A percentile compares a stretch with the other conserved stretches of the same genome.
phyloP scores from a whole-genome alignment of 306 rosid genomes.

The Benincasa hispida region DNA sequence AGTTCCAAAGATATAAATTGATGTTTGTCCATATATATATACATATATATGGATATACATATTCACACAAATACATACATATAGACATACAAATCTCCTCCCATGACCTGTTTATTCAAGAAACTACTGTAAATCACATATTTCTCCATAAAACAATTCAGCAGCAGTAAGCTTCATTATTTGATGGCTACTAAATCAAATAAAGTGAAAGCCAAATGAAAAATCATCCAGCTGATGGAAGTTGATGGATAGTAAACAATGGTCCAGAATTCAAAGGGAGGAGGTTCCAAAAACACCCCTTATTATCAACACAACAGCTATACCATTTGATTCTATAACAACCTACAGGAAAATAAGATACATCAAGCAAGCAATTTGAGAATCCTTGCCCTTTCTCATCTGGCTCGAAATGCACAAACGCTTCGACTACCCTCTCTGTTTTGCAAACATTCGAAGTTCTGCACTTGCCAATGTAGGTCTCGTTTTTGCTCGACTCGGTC shows the following conservation, averaged over 20 bases:
- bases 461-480: not conserved
- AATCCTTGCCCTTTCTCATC: conserved; percentile 56
- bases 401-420: conserved; percentile 25
- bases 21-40: no score
- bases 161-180: not conserved
- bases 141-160: not conserved
- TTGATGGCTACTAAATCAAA: not conserved
- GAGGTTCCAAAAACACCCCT: conserved; percentile 41
- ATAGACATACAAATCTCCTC: no score
- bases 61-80: no score
- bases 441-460: not conserved
- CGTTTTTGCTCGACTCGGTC: conserved; percentile 11
- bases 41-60: no score
- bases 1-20: no score
- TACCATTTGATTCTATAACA: conserved; percentile 50
- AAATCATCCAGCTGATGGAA: not conserved
- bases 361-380: conserved; percentile 50
- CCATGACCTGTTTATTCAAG: no score
- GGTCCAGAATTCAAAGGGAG: conserved; percentile 50
- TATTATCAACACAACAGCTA: conserved; percentile 36
- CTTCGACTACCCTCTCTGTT: conserved; percentile 10
- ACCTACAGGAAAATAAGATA: conserved; percentile 43
- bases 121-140: no score
- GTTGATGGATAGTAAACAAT: conserved; percentile 17
- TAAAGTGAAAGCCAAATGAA: not conserved